Conservation (phyloP, 2,329 filamentous ascomycete species). For the Paracorniculantispora psalliotae region DNA sequence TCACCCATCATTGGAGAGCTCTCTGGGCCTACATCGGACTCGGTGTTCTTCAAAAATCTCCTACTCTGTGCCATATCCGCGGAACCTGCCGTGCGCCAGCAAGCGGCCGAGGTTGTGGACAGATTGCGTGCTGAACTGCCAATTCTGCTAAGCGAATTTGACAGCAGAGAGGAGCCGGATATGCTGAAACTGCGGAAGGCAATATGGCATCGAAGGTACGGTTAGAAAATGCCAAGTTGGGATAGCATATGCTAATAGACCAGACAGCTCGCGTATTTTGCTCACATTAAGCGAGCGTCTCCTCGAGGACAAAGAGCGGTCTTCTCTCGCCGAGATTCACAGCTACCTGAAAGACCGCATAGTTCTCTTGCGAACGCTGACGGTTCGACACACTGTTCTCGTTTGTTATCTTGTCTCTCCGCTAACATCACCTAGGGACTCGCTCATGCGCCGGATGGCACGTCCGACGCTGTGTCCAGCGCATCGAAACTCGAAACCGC, state of each 20-base stretch:
- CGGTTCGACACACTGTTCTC: conserved; percentile 30
- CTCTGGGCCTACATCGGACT: conserved; percentile 20
- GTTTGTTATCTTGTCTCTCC: not conserved
- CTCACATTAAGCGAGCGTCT: conserved; percentile 46
- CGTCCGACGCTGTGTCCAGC: conserved; percentile 48
- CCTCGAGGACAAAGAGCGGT: conserved; percentile 36
- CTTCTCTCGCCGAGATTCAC: conserved; percentile 44
- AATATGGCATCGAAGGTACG: conserved; percentile 52
- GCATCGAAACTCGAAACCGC: conserved; percentile 56
- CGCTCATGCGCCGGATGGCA: conserved; percentile 47
- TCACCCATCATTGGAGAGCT: conserved; percentile 28
- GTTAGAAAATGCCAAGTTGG: not conserved
- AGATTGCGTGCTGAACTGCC: conserved; percentile 37
- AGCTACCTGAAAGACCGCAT: conserved; percentile 54
- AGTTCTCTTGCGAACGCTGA: conserved; percentile 45
- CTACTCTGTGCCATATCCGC: conserved; percentile 50
- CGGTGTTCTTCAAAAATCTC: conserved; percentile 44
- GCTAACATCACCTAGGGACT: conserved; percentile 41
- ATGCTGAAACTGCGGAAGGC: conserved; percentile 29
- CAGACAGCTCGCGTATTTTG: conserved; percentile 32
- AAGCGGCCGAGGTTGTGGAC: conserved; percentile 44
- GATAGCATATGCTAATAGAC: conserved; percentile 3
- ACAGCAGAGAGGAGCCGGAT: conserved; percentile 22
- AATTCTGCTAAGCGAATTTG: conserved; percentile 24
- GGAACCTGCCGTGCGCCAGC: conserved; percentile 43